Evolutionary conservation across 2,329 filamentous ascomycete genomes (phyloP).

Genomic region (Nothophaeocryptopus gaeumannii): DNA sequence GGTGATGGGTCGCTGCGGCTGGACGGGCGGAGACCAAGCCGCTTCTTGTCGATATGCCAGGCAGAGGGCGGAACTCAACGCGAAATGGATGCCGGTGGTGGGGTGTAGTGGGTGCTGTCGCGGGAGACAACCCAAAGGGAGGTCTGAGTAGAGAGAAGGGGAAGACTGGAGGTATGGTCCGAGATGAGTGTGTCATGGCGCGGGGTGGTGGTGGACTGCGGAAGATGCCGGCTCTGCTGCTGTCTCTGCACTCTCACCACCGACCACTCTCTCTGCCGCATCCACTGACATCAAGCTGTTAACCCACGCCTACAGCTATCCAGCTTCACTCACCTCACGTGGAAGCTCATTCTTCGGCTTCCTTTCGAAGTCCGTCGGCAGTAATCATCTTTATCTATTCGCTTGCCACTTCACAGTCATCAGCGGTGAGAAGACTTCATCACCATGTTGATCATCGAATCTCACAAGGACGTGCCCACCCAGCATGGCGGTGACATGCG

Average conservation of each 20-base stretch:
- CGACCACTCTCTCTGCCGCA: background rate
- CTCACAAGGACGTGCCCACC: slow-evolving; percentile 58
- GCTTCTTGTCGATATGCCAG: slow-evolving; percentile 7
- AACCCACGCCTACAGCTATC: background rate
- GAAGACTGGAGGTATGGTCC: slow-evolving; percentile 3
- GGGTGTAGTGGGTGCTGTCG: slow-evolving; percentile 5
- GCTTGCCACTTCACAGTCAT: background rate
- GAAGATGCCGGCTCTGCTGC: slow-evolving; percentile 1
- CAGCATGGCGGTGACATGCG: slow-evolving; percentile 60
- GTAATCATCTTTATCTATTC: background rate
- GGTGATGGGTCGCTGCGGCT: slow-evolving; percentile 4
- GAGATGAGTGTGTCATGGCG: slow-evolving; percentile 7
- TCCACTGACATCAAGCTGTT: background rate
- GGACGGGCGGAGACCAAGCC: slow-evolving; percentile 2
- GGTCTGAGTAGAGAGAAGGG: slow-evolving; percentile 7
- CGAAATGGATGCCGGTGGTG: slow-evolving; percentile 9
- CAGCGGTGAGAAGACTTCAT: background rate
- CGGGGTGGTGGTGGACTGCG: slow-evolving; percentile 4
- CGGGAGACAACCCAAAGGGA: slow-evolving; percentile 14
- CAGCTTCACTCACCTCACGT: too few species aligned
- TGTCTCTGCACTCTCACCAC: background rate
- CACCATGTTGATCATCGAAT: slow-evolving; percentile 60
- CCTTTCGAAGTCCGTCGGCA: background rate
- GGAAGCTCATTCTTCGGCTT: too few species aligned
- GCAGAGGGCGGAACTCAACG: slow-evolving; percentile 8